A percentile compares a stretch with the other conserved stretches of the same genome.
Conservation (phyloP, 768 basidiomycete species). For the Auriculariales sp. region DNA sequence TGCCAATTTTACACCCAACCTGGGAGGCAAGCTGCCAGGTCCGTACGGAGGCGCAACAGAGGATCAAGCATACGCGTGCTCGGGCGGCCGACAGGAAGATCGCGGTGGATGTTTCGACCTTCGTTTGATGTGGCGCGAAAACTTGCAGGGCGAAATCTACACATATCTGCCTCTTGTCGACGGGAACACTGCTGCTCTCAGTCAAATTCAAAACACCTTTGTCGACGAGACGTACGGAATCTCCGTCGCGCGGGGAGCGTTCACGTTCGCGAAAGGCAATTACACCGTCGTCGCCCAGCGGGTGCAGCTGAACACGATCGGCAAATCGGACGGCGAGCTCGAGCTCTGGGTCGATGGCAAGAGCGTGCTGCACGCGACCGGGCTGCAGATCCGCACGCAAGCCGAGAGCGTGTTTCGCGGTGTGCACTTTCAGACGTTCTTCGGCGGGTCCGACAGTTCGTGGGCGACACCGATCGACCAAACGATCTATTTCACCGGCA, state of each 20-base stretch:
- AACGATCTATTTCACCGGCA: conserved; percentile 51
- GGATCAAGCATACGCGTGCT: conserved; percentile 38
- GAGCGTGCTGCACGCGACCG: conserved; percentile 44
- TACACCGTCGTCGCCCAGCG: conserved; percentile 59
- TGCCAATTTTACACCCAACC: conserved; percentile 43
- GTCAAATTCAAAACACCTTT: conserved; percentile 23
- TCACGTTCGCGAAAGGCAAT: conserved; percentile 43
- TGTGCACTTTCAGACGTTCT: conserved; percentile 66
- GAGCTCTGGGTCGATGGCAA: conserved; percentile 51
- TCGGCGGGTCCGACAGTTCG: conserved; percentile 33
- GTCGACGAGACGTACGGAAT: conserved; percentile 44
- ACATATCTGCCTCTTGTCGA: conserved; percentile 42
- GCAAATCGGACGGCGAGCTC: conserved; percentile 55
- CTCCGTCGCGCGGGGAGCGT: conserved; percentile 55
- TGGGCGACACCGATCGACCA: conserved; percentile 56
- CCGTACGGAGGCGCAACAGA: conserved; percentile 43
- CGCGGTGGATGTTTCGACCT: conserved; percentile 49
- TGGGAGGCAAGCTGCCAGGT: conserved; percentile 62
- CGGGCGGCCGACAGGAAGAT: conserved; percentile 45
- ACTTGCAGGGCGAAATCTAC: conserved; percentile 42
- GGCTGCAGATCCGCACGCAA: conserved; percentile 40
- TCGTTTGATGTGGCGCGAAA: conserved; percentile 60
- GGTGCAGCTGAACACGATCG: conserved; percentile 59
- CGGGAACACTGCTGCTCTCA: not conserved
- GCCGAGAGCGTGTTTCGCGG: conserved; percentile 41